phyloP scores from a whole-genome alignment of 176 grass and related monocot species.

The Cenchrus fungigraminus region DNA sequence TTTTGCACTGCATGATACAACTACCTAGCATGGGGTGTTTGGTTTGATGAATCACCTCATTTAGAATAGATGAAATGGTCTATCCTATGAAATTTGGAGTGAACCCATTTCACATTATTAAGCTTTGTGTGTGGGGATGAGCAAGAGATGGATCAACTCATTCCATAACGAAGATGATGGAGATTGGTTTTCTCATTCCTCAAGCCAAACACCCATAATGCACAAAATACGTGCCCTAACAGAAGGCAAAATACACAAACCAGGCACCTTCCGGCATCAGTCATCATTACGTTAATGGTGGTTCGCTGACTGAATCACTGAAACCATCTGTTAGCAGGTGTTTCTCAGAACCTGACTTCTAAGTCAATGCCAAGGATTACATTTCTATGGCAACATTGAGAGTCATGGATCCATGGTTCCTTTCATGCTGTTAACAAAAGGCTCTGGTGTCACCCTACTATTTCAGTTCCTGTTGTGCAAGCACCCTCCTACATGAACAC shows the following conservation, averaged over 20 bases:
- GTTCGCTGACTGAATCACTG: neutral
- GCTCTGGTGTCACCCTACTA: neutral
- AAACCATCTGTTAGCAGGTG: neutral
- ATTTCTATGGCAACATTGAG: slow-evolving; percentile 13
- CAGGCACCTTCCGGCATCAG: neutral
- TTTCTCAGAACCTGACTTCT: slow-evolving; percentile 3
- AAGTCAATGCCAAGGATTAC: slow-evolving; percentile 5
- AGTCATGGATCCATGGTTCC: slow-evolving; percentile 19
- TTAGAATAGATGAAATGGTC: neutral
- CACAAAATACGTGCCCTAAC: neutral
- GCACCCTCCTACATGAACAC: slow-evolving; percentile 26
- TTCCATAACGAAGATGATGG: neutral
- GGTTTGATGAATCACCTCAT: neutral
- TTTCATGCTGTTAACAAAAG: slow-evolving; percentile 23
- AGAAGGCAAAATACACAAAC: neutral
- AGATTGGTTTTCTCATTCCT: too few species aligned
- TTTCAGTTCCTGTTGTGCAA: slow-evolving; percentile 5
- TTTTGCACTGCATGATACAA: neutral
- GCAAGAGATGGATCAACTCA: neutral
- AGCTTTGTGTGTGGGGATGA: neutral
- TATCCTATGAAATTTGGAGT: neutral
- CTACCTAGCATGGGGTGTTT: neutral
- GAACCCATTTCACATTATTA: neutral
- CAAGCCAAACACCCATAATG: neutral
- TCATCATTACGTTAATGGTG: neutral